Percentiles rank a stretch among this genome's conserved stretches.
Evolutionary conservation across 179 eudicot genomes (phyloP).

Genomic region (Dionaea muscipula): DNA sequence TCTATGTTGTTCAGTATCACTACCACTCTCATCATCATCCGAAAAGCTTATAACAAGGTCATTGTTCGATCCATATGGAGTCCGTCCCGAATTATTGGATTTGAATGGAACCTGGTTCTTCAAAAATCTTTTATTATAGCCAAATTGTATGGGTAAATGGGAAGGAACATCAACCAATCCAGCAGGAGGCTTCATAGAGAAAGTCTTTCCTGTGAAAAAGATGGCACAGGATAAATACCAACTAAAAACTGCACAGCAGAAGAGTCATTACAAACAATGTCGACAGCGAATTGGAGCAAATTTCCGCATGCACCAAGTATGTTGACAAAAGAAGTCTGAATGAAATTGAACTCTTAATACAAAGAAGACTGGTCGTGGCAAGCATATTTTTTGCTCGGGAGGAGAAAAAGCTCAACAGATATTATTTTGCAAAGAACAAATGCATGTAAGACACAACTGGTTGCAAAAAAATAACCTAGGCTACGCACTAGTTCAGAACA

Average conservation of each 20-base stretch:
- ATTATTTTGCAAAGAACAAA: no score
- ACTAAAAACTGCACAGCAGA: constrained; percentile 1
- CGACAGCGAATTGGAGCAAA: not conserved
- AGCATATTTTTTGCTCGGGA: no score
- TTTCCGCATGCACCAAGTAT: no score
- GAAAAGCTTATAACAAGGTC: constrained; percentile 63
- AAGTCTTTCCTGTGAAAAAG: constrained; percentile 22
- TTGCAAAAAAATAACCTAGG: no score
- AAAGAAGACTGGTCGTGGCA: no score
- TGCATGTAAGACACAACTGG: no score
- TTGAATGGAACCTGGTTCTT: constrained; percentile 31
- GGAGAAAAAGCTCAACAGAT: no score
- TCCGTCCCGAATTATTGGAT: constrained; percentile 24
- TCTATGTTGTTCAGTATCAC: constrained; percentile 39
- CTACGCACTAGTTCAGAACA: no score
- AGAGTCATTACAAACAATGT: not conserved
- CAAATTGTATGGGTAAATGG: constrained; percentile 13
- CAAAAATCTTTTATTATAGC: constrained; percentile 20
- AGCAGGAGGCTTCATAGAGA: constrained; percentile 15
- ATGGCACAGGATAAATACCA: constrained; percentile 3
- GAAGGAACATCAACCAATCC: constrained; percentile 16
- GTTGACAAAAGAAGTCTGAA: no score
- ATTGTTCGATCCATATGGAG: constrained; percentile 9
- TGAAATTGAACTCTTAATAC: no score
- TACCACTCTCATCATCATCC: constrained; percentile 63